Conservation (phyloP, 495 filamentous ascomycete species). For the Penicillium canariense region DNA sequence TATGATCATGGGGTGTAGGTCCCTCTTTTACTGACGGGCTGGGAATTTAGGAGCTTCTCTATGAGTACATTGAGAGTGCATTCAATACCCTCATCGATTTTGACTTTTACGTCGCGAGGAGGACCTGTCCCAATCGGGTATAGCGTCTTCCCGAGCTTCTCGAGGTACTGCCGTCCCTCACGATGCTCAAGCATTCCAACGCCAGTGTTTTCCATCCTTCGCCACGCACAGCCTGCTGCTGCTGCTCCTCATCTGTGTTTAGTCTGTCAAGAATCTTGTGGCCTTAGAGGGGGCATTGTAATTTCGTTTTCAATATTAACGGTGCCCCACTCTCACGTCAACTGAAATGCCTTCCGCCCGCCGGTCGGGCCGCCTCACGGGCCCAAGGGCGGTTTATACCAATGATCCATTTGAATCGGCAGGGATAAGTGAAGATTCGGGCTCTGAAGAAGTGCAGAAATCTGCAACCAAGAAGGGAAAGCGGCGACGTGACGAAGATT, state of each 20-base stretch:
- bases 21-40: too few species aligned
- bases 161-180: not conserved
- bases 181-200: constrained; percentile 1
- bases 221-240: not conserved
- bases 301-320: not conserved
- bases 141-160: constrained; percentile 8
- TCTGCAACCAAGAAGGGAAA: constrained; percentile 20
- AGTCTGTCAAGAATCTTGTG: not conserved
- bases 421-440: constrained; percentile 34
- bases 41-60: too few species aligned
- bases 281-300: not conserved
- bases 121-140: constrained; percentile 6
- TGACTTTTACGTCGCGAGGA: not conserved
- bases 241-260: not conserved
- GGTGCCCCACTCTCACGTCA: not conserved
- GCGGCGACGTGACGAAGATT: constrained; percentile 19
- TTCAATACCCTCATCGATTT: not conserved
- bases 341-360: constrained; percentile 32
- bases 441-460: constrained; percentile 8
- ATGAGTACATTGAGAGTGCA: not conserved
- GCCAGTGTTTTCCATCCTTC: not conserved
- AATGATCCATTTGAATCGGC: constrained; percentile 35
- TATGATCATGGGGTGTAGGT: too few species aligned
- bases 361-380: constrained; percentile 39
- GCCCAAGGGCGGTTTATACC: constrained; percentile 33